A percentile compares a stretch with the other conserved stretches of the same genome.
Conservation (phyloP, 768 basidiomycete genomes). For the Lactarius akahatsu region DNA sequence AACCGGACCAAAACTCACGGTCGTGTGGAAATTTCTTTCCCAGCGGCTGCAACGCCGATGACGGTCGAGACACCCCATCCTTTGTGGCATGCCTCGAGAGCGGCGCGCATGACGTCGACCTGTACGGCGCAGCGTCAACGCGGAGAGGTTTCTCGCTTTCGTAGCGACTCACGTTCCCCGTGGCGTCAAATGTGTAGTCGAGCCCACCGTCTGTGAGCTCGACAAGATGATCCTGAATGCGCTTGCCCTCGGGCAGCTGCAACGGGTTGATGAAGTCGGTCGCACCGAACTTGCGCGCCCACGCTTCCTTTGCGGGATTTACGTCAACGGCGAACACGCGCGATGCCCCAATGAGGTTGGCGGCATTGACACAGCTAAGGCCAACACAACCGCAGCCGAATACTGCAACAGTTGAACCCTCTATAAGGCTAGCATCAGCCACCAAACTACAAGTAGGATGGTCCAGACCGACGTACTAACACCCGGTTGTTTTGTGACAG, state of each 20-base stretch:
- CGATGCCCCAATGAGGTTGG: conserved; percentile 72
- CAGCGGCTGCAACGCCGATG: conserved; percentile 96
- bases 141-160: conserved; percentile 27
- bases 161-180: conserved; percentile 69
- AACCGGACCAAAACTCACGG: conserved; percentile 32
- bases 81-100: conserved; percentile 98
- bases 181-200: conserved; percentile 96
- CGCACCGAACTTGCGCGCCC: conserved; percentile 92
- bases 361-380: conserved; percentile 85
- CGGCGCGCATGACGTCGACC: conserved; percentile 92
- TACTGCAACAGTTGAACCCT: conserved; percentile 85
- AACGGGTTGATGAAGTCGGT: conserved; percentile 91
- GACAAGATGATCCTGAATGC: conserved; percentile 85
- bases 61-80: conserved; percentile 97
- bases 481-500: conserved; percentile 87
- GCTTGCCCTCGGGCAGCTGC: conserved; percentile 69
- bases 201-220: conserved; percentile 95
- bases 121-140: conserved; percentile 32
- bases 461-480: conserved; percentile 53
- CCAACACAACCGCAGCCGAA: conserved; percentile 98
- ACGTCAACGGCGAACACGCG: conserved; percentile 92
- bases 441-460: not conserved
- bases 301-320: conserved; percentile 80
- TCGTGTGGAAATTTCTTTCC: conserved; percentile 62
- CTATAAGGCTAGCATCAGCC: conserved; percentile 39